Base-by-base conservation (phyloP, 305 asterid genomes). In the Rubia balearica region DNA sequence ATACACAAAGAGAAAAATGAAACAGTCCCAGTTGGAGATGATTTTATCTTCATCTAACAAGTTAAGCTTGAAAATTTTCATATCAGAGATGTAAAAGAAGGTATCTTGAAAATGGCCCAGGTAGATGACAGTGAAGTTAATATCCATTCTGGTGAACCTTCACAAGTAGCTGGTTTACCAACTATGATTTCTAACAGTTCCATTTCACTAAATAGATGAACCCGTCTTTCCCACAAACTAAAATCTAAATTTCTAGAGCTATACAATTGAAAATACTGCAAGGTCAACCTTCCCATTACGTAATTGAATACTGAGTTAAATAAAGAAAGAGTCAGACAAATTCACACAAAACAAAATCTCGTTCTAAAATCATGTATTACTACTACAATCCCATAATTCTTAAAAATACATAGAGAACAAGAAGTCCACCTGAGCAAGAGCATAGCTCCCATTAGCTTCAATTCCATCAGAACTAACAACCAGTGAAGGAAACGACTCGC, bases 361-460 rank as follows among this genome's bases (percentile, higher is more conserved):
- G 38, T n/a, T 51, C 17, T 8, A 33, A 41, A 8, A 19, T 33
- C 57, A 38, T 19, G 59, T 17, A 17, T 12, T n/a, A 33, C 65
- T 17, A 73, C 59, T 17, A 65, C 62, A 55, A 17, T 55, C 70
- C 0, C 41, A 38, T 41, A 33, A 51, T 51, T n/a, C 59, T 8
- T 16, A 51, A 17, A 51, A 51, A 16, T 16, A 51, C 22, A 16
- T 59, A 62, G 9, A 46, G 74, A 63, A 63, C 12, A 65, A 42
- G 69, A 76, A 40, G 41, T 65, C 68, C 79, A 93, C 98, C 98
- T 89, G 98, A 79, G 97, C 89, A 83, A 88, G 85, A 71, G 98
- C 97, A 82, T 88, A 94, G 86, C 97, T 91, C 68, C 98, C 98
- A 74, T 83, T 85, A 60, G 98, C 95, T 77, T 85, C 79, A 55